Base-by-base conservation (phyloP, 2,329 filamentous ascomycete genomes). In the Aspergillus sp. region DNA sequence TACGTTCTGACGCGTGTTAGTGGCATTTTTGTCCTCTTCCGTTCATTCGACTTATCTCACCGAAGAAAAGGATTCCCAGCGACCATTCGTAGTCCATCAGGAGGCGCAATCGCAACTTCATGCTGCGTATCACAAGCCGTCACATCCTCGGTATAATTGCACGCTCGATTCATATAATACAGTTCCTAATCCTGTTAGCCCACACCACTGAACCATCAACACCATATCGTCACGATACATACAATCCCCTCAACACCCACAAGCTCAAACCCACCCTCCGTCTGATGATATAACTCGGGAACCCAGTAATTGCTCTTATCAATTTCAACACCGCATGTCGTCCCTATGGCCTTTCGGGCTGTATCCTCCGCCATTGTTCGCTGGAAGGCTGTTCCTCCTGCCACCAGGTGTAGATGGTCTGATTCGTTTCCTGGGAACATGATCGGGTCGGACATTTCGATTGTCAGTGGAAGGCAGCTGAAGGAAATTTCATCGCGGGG, bases 231-330 rank as follows among this genome's bases (percentile, higher is more conserved):
- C 17, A 19, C 17, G 10, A 27, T 22, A 45, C 51, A 22, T 53
- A 57, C 55, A 43, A 47, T 59, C 3, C 38, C 48, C 35, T 54
- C 46, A 43, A 51, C 48, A 33, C 57, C 48, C 15, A 59, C 41
- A 35, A 55, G 33, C 44, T 59, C 55, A 43, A 58, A 55, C 4
- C 52, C 54, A 43, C 53, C 46, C 4, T 22, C 15, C 9, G 41
- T 47, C 6, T 23, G 42, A 59, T 85, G 88, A 69, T 84, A 90
- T 4, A 90, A 70, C 33, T 75, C 74, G 1, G 86, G 86, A 51
- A 84, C 81, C 87, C 87, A 90, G 73, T 91, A 90, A 67, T 85
- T 85, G 56, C 80, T 85, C 63, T 81, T 74, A 68, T 90, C 86
- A 46, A 80, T 80, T 60, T 76, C 81, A 63, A 87, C 74, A 52